Evolutionary conservation across 2,329 filamentous ascomycete species (phyloP).

Genomic region (Tolypocladium album): DNA sequence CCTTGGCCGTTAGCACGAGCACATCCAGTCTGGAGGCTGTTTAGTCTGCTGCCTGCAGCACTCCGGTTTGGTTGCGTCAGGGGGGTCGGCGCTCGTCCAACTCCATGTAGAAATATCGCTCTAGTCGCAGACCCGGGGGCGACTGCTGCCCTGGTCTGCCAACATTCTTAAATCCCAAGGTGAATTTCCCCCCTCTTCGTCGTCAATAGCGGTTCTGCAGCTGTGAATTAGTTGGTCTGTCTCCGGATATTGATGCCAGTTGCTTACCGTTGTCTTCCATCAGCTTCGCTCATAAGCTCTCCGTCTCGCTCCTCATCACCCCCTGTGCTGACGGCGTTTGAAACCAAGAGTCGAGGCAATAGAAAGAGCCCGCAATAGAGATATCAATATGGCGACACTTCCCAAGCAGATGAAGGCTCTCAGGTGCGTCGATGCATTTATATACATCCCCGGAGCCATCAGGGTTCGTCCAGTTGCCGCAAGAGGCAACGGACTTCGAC

Average conservation of each 20-base stretch:
- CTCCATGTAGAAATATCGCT: not conserved
- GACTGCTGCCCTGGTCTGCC: not conserved
- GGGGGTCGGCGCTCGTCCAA: not conserved
- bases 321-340: not conserved
- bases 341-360: not conserved
- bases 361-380: not conserved
- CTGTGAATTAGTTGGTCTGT: not conserved
- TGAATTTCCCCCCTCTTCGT: not conserved
- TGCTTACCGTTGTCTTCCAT: not conserved
- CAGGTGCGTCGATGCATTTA: conserved; percentile 30
- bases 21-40: not conserved
- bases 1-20: not conserved
- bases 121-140: not conserved
- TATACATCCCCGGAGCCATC: conserved; percentile 7
- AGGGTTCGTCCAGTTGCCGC: conserved; percentile 5
- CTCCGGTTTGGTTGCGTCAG: not conserved
- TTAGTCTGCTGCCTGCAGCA: not conserved
- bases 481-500: not conserved
- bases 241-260: not conserved
- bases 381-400: conserved; percentile 24
- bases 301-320: not conserved
- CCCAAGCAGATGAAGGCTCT: conserved; percentile 52
- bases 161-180: not conserved
- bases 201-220: not conserved
- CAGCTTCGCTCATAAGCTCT: not conserved